phyloP scores from a whole-genome alignment of 73 alveolate genomes.

The Paramecium pentaurelia region DNA sequence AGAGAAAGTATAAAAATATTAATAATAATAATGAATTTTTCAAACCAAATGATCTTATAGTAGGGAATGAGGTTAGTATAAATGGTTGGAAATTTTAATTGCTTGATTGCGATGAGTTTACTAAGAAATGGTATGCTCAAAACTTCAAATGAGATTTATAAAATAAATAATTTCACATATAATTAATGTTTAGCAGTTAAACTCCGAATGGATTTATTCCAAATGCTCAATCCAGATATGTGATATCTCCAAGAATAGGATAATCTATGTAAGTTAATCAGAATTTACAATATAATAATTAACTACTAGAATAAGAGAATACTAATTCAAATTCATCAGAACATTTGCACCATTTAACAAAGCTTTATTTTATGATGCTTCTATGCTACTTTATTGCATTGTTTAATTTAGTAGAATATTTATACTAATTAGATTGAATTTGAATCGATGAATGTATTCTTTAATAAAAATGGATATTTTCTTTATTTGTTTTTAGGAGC shows the following conservation, averaged over 20 bases:
- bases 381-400: background rate
- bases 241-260: background rate
- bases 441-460: background rate
- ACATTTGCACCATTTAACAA: background rate
- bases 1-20: slow-evolving; percentile 84
- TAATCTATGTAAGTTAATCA: background rate
- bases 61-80: slow-evolving; percentile 79
- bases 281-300: background rate
- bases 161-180: background rate
- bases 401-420: background rate
- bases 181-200: background rate
- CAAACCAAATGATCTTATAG: slow-evolving; percentile 80
- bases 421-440: background rate
- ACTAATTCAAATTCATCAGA: background rate
- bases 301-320: background rate
- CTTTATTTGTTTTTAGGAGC: background rate
- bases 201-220: background rate
- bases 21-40: slow-evolving; percentile 69
- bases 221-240: background rate
- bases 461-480: background rate
- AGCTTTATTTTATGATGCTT: background rate
- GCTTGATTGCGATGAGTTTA: slow-evolving; percentile 82
- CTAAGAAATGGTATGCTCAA: slow-evolving; percentile 73
- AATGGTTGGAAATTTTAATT: slow-evolving; percentile 83
- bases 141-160: slow-evolving; percentile 29